Evolutionary conservation across 2,329 filamentous ascomycete genomes (phyloP).

Genomic region (Dothistroma pini): DNA sequence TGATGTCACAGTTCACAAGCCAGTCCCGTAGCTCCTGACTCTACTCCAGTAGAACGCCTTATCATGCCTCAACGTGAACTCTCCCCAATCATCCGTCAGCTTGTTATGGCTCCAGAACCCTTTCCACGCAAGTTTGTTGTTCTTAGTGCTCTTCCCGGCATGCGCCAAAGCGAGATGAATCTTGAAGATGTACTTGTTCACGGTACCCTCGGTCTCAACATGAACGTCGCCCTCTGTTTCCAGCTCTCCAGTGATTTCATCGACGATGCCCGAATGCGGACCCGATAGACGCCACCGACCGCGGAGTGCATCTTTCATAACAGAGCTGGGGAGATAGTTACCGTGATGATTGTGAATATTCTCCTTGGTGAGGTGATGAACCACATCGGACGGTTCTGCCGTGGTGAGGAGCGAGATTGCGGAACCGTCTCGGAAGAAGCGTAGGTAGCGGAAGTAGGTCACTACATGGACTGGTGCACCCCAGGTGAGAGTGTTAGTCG

Average conservation of each 20-base stretch:
- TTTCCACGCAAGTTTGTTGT: slow-evolving; percentile 85
- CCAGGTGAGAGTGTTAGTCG: slow-evolving; percentile 70
- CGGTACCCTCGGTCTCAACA: slow-evolving; percentile 82
- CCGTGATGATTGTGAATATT: slow-evolving; percentile 50
- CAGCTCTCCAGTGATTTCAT: slow-evolving; percentile 18
- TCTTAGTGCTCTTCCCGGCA: slow-evolving; percentile 59
- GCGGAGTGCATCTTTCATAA: slow-evolving; percentile 66
- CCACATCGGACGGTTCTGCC: slow-evolving; percentile 77
- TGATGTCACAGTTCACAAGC: neutral
- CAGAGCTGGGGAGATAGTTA: slow-evolving; percentile 43
- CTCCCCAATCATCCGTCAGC: slow-evolving; percentile 84
- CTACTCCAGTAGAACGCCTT: slow-evolving; percentile 59
- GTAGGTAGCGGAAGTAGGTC: slow-evolving; percentile 95
- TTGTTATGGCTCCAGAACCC: slow-evolving; percentile 89
- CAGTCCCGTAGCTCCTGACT: slow-evolving; percentile 51
- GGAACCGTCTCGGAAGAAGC: slow-evolving; percentile 88
- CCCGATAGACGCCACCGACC: slow-evolving; percentile 65
- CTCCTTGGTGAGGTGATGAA: slow-evolving; percentile 74
- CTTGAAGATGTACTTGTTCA: slow-evolving; percentile 75
- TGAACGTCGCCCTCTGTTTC: slow-evolving; percentile 65
- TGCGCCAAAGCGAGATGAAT: slow-evolving; percentile 72
- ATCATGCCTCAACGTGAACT: slow-evolving; percentile 67
- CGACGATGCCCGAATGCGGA: slow-evolving; percentile 32
- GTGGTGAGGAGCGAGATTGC: slow-evolving; percentile 78
- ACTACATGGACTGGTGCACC: slow-evolving; percentile 84